Conservation (phyloP, 352 stramenopile genomes). For the Globisporangium perplexum region DNA sequence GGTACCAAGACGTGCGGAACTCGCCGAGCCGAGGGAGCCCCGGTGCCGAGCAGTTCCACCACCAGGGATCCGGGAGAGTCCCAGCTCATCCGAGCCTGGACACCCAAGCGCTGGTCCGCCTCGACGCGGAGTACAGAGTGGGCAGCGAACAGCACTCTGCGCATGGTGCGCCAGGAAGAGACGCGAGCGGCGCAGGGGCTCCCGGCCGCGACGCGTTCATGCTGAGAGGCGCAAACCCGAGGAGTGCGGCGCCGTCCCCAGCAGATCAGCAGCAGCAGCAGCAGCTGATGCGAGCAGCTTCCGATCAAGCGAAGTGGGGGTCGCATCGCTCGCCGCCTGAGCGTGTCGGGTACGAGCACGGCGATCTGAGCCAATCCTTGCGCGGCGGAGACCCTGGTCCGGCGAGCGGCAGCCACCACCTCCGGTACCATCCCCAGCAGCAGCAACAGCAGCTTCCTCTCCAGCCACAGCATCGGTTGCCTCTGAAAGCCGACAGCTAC, state of each 20-base stretch:
- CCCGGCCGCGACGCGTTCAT: conserved; percentile 31
- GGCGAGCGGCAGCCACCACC: neutral
- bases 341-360: conserved; percentile 3
- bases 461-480: conserved; percentile 14
- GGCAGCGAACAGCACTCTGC: neutral
- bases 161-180: conserved; percentile 10
- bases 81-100: neutral
- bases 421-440: conserved; percentile 1
- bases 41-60: conserved; percentile 6
- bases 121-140: conserved; percentile 1
- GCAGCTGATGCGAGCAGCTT: neutral
- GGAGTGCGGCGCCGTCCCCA: conserved; percentile 7
- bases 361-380: neutral
- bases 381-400: neutral
- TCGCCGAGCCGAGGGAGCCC: conserved; percentile 3
- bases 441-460: conserved; percentile 1
- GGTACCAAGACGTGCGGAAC: conserved; percentile 2
- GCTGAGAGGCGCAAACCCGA: conserved; percentile 43
- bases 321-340: neutral
- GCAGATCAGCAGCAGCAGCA: conserved; percentile 1
- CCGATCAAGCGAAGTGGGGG: conserved; percentile 15
- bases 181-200: conserved; percentile 5
- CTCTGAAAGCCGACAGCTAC: conserved; percentile 9
- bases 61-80: neutral
- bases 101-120: neutral